phyloP scores from a whole-genome alignment of 495 filamentous ascomycete species.

The Podospora australis region DNA sequence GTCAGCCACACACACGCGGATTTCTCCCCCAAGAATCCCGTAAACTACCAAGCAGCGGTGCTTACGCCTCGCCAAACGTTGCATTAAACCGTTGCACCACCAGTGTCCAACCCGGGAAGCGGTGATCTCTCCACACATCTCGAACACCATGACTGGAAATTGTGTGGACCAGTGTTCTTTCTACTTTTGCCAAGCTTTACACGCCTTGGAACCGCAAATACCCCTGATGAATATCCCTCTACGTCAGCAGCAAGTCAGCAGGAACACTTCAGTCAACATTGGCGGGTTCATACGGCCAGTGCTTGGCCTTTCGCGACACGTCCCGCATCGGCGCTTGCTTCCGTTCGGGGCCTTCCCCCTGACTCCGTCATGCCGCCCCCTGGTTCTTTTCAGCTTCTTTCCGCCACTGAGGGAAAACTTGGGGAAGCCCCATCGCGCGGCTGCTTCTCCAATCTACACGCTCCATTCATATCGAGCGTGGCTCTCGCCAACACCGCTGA shows the following conservation, averaged over 20 bases:
- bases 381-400: background rate
- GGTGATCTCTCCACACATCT: background rate
- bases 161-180: no score
- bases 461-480: constrained; percentile 20
- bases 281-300: background rate
- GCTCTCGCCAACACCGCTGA: constrained; percentile 18
- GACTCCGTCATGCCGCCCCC: constrained; percentile 5
- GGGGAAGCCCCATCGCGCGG: constrained; percentile 15
- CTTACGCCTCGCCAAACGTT: constrained; percentile 5
- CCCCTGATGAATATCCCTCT: no score
- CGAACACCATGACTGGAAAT: background rate
- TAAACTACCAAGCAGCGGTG: no score
- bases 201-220: no score
- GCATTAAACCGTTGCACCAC: constrained; percentile 4
- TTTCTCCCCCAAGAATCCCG: background rate
- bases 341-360: constrained; percentile 6
- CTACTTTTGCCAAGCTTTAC: no score
- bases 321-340: constrained; percentile 11
- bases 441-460: constrained; percentile 22
- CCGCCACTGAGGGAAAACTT: constrained; percentile 10
- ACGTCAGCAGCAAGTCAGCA: background rate
- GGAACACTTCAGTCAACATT: background rate
- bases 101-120: background rate
- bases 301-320: background rate
- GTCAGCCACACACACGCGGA: background rate